These are phyloP conservation scores for Chlorella sp. DNA, from an alignment of 139 green algal species.

Conservation along the genomic window DNA sequence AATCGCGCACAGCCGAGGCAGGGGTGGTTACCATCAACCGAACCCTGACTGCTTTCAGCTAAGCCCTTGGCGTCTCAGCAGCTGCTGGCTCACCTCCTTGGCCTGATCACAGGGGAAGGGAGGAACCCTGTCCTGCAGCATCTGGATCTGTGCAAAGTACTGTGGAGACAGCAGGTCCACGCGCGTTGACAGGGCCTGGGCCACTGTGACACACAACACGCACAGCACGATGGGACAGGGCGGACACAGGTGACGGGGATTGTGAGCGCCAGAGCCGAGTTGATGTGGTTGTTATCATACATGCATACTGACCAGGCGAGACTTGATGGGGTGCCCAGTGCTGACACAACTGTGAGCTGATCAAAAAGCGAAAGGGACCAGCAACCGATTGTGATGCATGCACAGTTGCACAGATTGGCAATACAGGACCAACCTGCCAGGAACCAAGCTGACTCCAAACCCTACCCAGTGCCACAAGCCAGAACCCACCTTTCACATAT, in stretches of 20 bases:
- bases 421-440: neutral
- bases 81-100: no score
- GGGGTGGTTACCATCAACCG: no score
- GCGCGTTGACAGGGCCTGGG: constrained; percentile 69
- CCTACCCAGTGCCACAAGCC: no score
- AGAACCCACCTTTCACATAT: constrained; percentile 61
- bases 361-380: neutral
- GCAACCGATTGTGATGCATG: neutral
- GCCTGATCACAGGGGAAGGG: constrained; percentile 49
- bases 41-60: no score
- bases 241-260: neutral
- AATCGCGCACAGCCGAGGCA: no score
- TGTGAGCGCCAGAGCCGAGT: neutral
- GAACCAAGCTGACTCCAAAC: neutral
- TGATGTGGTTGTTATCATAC: neutral
- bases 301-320: neutral
- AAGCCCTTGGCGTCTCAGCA: no score
- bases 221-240: neutral
- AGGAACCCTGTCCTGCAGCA: constrained; percentile 71
- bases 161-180: constrained; percentile 71
- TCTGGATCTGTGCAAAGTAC: constrained; percentile 66
- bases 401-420: neutral
- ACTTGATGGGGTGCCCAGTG: neutral
- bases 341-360: neutral
- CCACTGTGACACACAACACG: neutral